phyloP scores from a whole-genome alignment of 1,284 basidiomycete genomes.

The Boletellus deceptivus region DNA sequence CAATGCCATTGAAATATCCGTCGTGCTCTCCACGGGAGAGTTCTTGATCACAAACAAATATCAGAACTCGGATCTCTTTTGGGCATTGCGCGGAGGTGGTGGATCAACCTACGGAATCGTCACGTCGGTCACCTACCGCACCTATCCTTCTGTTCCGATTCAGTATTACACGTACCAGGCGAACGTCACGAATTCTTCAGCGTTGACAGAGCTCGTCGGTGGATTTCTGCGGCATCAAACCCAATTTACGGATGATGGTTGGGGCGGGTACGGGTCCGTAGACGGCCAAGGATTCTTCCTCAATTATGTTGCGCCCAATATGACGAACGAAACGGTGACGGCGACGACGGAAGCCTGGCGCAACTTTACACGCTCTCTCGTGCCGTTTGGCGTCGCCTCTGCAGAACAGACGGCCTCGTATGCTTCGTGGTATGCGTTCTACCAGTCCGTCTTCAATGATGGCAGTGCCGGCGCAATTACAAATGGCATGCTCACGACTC shows the following conservation, averaged over 20 bases:
- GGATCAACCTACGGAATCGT: conserved; percentile 35
- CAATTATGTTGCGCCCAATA: conserved; percentile 34
- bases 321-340: conserved; percentile 33
- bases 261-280: conserved; percentile 16
- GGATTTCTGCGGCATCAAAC: not conserved
- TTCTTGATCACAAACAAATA: conserved; percentile 14
- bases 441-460: conserved; percentile 14
- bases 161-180: conserved; percentile 23
- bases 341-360: conserved; percentile 34
- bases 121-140: conserved; percentile 20
- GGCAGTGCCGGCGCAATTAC: not conserved
- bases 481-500: conserved; percentile 34
- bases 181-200: conserved; percentile 24
- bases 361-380: conserved; percentile 19
- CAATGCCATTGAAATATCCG: conserved; percentile 35
- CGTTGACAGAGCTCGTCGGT: not conserved
- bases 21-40: conserved; percentile 16
- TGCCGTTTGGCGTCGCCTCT: conserved; percentile 4
- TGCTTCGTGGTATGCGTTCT: conserved; percentile 34
- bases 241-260: conserved; percentile 17
- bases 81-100: conserved; percentile 50
- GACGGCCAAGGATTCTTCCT: conserved; percentile 4
- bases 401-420: conserved; percentile 6
- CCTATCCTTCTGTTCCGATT: conserved; percentile 35
- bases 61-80: conserved; percentile 36